Evolutionary conservation across 768 basidiomycete species (phyloP).

Genomic region (Mrakia hoshinonis): DNA sequence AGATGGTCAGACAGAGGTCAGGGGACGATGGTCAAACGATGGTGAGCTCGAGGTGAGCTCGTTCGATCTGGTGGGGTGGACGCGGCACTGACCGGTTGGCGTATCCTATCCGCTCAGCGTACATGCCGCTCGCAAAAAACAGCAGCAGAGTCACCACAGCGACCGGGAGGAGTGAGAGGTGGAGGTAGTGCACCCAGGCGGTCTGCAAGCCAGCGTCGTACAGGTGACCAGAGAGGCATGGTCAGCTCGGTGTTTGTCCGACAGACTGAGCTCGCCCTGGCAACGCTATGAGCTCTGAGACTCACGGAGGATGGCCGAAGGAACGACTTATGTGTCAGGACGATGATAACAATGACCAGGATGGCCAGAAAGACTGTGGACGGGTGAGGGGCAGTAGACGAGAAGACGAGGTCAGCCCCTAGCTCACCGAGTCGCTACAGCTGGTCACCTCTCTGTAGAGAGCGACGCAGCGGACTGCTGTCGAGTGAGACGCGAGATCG

Average conservation of each 20-base stretch:
- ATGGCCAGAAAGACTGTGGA: constrained; percentile 63
- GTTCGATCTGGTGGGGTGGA: background rate
- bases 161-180: constrained; percentile 73
- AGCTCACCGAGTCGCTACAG: background rate
- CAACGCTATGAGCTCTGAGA: background rate
- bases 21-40: background rate
- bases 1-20: background rate
- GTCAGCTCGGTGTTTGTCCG: background rate
- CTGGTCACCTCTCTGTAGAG: background rate
- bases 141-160: constrained; percentile 80
- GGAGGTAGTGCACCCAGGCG: constrained; percentile 49
- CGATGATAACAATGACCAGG: constrained; percentile 57
- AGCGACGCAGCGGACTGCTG: constrained; percentile 34
- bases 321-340: constrained; percentile 67
- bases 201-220: constrained; percentile 26
- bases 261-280: background rate
- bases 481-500: background rate
- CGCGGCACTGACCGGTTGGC: constrained; percentile 74
- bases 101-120: constrained; percentile 89
- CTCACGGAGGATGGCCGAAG: constrained; percentile 44
- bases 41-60: background rate
- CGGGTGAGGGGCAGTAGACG: constrained; percentile 31
- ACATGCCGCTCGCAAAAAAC: constrained; percentile 95
- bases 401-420: background rate
- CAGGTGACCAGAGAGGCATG: background rate